Evolutionary conservation across 306 rosid genomes (phyloP).

Genomic region (Quercus mongolica): DNA sequence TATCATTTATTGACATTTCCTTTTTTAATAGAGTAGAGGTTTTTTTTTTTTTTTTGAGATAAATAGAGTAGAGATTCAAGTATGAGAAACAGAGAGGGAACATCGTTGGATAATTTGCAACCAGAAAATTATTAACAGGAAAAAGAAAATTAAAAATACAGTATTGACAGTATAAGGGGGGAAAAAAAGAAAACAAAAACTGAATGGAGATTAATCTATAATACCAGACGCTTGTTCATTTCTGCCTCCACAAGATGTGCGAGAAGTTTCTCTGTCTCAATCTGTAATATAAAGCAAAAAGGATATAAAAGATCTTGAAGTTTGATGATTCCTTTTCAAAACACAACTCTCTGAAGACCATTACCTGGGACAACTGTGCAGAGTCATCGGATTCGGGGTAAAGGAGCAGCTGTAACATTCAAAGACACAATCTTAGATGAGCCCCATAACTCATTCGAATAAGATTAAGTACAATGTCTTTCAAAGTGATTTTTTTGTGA

Average conservation of each 20-base stretch:
- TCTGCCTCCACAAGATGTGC: constrained; percentile 96
- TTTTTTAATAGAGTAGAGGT: neutral
- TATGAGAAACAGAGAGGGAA: neutral
- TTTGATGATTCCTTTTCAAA: constrained; percentile 1
- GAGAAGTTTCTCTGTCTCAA: constrained; percentile 94
- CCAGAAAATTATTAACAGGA: neutral
- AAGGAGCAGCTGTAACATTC: constrained; percentile 69
- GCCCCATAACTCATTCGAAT: neutral
- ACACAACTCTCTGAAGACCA: neutral
- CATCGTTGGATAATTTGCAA: neutral
- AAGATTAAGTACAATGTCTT: neutral
- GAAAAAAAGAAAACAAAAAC: neutral
- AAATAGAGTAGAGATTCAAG: neutral
- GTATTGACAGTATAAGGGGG: neutral
- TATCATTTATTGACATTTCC: neutral
- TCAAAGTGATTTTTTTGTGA: neutral
- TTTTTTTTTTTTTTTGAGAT: too few species aligned
- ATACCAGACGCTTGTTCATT: constrained; percentile 87
- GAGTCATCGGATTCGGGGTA: constrained; percentile 98
- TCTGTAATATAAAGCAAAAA: constrained; percentile 41
- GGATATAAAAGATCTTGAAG: constrained; percentile 21
- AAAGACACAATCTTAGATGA: constrained; percentile 17
- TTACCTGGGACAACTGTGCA: constrained; percentile 98
- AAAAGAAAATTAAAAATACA: neutral
- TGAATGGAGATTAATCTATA: constrained; percentile 1